These are phyloP conservation scores for Fusarium guadeloupense DNA, from an alignment of 2,329 filamentous ascomycete species.

Conservation along the genomic window DNA sequence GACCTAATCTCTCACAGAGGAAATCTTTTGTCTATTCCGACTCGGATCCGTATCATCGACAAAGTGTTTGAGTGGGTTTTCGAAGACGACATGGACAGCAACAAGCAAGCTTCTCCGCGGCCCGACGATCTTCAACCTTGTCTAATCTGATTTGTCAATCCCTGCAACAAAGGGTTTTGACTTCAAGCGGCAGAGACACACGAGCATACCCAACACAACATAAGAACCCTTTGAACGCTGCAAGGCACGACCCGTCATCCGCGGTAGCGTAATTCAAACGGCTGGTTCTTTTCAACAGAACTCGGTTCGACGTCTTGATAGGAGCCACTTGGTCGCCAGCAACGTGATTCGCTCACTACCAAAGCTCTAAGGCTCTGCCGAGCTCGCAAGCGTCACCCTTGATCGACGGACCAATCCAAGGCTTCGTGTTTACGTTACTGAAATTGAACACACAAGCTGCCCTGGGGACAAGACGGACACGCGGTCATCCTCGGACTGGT, in stretches of 20 bases:
- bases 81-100: slow-evolving; percentile 8
- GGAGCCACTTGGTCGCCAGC: slow-evolving; percentile 21
- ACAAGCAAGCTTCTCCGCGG: slow-evolving; percentile 33
- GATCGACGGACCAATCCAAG: slow-evolving; percentile 41
- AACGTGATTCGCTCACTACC: slow-evolving; percentile 35
- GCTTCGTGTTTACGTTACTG: slow-evolving; percentile 42
- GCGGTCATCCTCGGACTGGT: slow-evolving; percentile 39
- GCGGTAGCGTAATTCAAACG: slow-evolving; percentile 29
- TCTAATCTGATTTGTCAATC: slow-evolving; percentile 34
- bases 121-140: slow-evolving; percentile 29
- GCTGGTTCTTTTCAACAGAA: slow-evolving; percentile 12
- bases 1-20: not conserved
- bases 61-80: not conserved
- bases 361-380: slow-evolving; percentile 23
- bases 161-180: slow-evolving; percentile 20
- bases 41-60: slow-evolving; percentile 1
- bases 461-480: slow-evolving; percentile 38
- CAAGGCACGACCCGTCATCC: slow-evolving; percentile 41
- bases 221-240: slow-evolving; percentile 29
- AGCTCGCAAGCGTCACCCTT: slow-evolving; percentile 31
- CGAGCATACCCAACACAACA: slow-evolving; percentile 24
- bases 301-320: slow-evolving; percentile 17
- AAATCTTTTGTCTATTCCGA: not conserved
- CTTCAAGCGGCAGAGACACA: slow-evolving; percentile 13
- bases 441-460: slow-evolving; percentile 32